A percentile compares a stretch with the other conserved stretches of the same genome.
These are phyloP conservation scores for Nemania sp. DNA, from an alignment of 2,329 filamentous ascomycete genomes.

Conservation along the genomic window DNA sequence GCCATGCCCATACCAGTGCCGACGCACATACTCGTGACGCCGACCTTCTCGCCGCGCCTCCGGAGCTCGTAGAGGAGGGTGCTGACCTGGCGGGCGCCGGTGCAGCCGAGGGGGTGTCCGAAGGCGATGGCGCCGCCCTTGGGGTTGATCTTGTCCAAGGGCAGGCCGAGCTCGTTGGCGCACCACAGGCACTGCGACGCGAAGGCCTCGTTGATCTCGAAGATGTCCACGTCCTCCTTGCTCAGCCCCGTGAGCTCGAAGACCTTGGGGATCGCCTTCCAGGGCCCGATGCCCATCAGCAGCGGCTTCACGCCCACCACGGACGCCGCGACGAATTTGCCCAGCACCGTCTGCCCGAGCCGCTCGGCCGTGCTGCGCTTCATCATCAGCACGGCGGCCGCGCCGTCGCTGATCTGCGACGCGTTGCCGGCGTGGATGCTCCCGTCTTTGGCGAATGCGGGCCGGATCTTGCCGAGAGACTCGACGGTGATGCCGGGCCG, in stretches of 20 bases:
- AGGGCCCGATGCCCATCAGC: constrained; percentile 94
- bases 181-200: constrained; percentile 95
- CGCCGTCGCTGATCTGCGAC: constrained; percentile 92
- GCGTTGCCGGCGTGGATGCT: constrained; percentile 96
- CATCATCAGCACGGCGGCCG: constrained; percentile 94
- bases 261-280: constrained; percentile 92
- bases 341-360: constrained; percentile 85
- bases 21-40: constrained; percentile 94
- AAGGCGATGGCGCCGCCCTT: constrained; percentile 97
- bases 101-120: constrained; percentile 92
- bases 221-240: constrained; percentile 93
- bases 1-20: constrained; percentile 99
- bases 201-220: constrained; percentile 99
- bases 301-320: constrained; percentile 89
- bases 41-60: constrained; percentile 81
- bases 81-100: constrained; percentile 89
- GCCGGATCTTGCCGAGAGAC: constrained; percentile 84
- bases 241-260: constrained; percentile 83
- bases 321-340: constrained; percentile 86
- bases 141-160: constrained; percentile 88
- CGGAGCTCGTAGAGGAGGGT: constrained; percentile 89
- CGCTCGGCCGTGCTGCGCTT: constrained; percentile 86
- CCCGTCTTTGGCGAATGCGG: constrained; percentile 89
- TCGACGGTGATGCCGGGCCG: constrained; percentile 83
- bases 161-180: constrained; percentile 81